Evolutionary conservation across 208 protist species (phyloP).

Genomic region (Wallacemonas rigidus): DNA sequence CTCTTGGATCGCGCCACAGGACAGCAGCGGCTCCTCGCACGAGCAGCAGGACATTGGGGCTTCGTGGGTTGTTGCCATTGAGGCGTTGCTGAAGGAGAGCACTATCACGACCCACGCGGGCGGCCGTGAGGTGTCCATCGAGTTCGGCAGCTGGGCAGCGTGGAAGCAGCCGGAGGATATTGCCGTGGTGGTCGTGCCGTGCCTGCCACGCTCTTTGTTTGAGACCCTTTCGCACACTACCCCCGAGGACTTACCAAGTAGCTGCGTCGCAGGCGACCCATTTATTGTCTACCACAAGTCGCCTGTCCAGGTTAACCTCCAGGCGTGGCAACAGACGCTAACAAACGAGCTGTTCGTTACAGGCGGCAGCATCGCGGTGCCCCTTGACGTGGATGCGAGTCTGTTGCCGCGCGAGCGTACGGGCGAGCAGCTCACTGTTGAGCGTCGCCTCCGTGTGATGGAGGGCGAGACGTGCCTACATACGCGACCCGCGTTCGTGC

Average conservation of each 20-base stretch:
- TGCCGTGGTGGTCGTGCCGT: constrained; percentile 55
- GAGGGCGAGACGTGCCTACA: constrained; percentile 71
- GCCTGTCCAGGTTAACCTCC: constrained; percentile 33
- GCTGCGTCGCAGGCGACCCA: constrained; percentile 53
- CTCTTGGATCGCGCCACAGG: constrained; percentile 1
- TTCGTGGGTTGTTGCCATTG: constrained; percentile 27
- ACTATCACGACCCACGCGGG: constrained; percentile 35
- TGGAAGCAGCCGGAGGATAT: constrained; percentile 33
- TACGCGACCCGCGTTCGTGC: constrained; percentile 58
- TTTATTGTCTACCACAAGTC: constrained; percentile 46
- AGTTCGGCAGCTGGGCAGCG: constrained; percentile 20
- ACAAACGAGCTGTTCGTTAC: constrained; percentile 45
- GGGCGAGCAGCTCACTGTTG: constrained; percentile 39
- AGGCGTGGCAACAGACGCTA: constrained; percentile 24
- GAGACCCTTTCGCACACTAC: constrained; percentile 26
- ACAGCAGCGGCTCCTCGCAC: not conserved
- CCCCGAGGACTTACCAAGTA: constrained; percentile 42
- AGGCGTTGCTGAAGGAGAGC: constrained; percentile 36
- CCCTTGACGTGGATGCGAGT: constrained; percentile 30
- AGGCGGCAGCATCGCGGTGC: constrained; percentile 54
- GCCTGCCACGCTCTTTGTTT: constrained; percentile 55
- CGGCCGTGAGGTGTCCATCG: constrained; percentile 38
- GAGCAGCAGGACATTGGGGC: constrained; percentile 1
- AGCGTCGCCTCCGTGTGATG: constrained; percentile 60
- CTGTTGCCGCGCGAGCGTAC: constrained; percentile 17